Conservation (phyloP, 1,284 basidiomycete species). For the Rhodotorula glutinis region DNA sequence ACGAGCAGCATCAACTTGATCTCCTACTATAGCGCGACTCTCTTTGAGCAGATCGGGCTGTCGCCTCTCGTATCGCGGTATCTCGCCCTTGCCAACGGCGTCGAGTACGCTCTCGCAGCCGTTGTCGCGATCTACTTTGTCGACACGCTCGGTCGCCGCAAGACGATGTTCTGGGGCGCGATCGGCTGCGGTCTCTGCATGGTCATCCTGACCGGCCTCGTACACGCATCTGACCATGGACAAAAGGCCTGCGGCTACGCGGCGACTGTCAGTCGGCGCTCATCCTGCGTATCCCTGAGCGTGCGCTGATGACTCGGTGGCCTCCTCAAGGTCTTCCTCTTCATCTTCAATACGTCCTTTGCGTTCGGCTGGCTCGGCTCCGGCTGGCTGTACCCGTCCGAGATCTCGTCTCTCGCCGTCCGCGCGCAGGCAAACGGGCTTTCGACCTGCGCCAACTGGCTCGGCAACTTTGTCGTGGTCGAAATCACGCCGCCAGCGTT, state of each 20-base stretch:
- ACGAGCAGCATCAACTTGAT: background rate
- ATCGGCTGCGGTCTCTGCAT: conserved; percentile 55
- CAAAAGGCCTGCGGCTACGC: background rate
- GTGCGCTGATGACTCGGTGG: too few relatives aligned
- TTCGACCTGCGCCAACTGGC: conserved; percentile 56
- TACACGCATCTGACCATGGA: background rate
- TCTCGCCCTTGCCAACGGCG: conserved; percentile 66
- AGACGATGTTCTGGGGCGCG: conserved; percentile 66
- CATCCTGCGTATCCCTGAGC: too few relatives aligned
- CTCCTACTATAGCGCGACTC: conserved; percentile 54
- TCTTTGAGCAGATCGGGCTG: conserved; percentile 60
- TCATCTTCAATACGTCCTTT: conserved; percentile 60
- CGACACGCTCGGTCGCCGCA: conserved; percentile 62
- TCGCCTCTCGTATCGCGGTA: conserved; percentile 62
- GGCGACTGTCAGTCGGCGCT: background rate
- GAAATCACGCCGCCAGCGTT: conserved; percentile 67
- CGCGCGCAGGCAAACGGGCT: conserved; percentile 65
- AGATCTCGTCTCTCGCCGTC: conserved; percentile 62
- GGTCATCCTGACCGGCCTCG: background rate
- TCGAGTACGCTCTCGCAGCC: conserved; percentile 64
- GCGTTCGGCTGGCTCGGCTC: conserved; percentile 47
- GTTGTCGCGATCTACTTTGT: conserved; percentile 47
- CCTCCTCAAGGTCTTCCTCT: conserved; percentile 54
- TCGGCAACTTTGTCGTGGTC: background rate
- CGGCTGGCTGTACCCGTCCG: conserved; percentile 67